These are phyloP conservation scores for Cylindrodendrum hubeiense DNA, from an alignment of 2,329 filamentous ascomycete genomes.

Conservation along the genomic window DNA sequence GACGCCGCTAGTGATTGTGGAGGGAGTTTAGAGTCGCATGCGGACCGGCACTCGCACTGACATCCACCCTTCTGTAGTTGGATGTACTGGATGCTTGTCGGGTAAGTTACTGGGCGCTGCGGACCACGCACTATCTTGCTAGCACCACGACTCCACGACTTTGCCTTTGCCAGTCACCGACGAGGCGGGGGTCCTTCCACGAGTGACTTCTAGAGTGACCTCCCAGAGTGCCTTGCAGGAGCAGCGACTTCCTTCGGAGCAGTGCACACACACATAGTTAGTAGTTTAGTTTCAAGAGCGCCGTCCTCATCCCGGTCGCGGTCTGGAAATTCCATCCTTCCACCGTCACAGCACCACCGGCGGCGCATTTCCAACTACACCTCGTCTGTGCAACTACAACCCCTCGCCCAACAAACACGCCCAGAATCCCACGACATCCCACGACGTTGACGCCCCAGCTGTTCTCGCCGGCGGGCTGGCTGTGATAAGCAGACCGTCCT, in stretches of 20 bases:
- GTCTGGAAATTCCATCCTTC: not conserved
- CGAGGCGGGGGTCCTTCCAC: not conserved
- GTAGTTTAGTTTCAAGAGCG: not conserved
- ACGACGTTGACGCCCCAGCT: slow-evolving; percentile 6
- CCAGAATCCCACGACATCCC: slow-evolving; percentile 4
- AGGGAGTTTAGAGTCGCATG: slow-evolving; percentile 10
- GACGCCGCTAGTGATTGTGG: not conserved
- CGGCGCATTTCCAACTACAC: not conserved
- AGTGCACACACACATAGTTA: too few relatives aligned
- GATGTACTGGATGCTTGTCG: not conserved
- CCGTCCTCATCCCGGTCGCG: not conserved
- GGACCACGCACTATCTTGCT: slow-evolving; percentile 1
- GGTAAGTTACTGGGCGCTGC: not conserved
- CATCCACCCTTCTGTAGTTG: not conserved
- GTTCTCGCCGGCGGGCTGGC: not conserved
- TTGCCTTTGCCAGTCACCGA: slow-evolving; percentile 9
- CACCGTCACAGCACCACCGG: not conserved
- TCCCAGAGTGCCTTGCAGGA: not conserved
- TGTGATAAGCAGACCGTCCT: not conserved
- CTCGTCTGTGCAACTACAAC: not conserved
- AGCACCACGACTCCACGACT: not conserved
- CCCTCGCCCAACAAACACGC: not conserved
- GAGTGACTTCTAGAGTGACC: not conserved
- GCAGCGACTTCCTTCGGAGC: not conserved
- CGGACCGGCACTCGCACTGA: slow-evolving; percentile 13